Evolutionary conservation across 2,329 filamentous ascomycete species (phyloP).

Genomic region (Cyclaneusma minus): DNA sequence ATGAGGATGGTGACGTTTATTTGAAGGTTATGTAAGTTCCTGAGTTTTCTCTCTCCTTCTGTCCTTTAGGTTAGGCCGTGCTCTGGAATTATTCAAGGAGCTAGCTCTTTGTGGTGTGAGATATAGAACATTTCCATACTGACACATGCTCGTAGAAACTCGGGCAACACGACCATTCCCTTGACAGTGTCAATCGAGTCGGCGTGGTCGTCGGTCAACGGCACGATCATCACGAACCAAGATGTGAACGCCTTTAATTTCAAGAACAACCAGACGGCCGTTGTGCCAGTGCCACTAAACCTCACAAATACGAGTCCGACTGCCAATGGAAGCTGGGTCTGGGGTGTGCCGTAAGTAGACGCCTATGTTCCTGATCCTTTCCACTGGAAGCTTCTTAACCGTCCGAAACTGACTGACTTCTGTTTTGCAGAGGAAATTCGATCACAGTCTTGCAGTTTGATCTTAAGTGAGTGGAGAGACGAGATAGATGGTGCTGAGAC

Average conservation of each 20-base stretch:
- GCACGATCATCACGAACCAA: constrained; percentile 8
- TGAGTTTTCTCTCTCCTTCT: background rate
- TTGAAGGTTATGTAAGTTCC: constrained; percentile 12
- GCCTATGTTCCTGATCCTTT: no score
- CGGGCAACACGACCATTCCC: constrained; percentile 6
- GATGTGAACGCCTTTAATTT: constrained; percentile 9
- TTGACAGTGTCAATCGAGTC: constrained; percentile 6
- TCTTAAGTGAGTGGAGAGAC: no score
- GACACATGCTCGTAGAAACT: constrained; percentile 7
- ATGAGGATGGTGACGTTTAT: constrained; percentile 6
- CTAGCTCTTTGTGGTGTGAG: no score
- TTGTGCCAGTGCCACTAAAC: constrained; percentile 7
- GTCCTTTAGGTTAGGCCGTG: no score
- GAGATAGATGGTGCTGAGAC: no score
- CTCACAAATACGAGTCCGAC: constrained; percentile 4
- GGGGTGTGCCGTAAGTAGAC: constrained; percentile 12
- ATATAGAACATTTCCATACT: no score
- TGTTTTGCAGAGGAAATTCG: constrained; percentile 6
- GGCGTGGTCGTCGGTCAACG: constrained; percentile 8
- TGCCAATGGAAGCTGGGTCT: constrained; percentile 6
- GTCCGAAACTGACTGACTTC: constrained; percentile 2
- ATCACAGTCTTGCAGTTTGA: constrained; percentile 11
- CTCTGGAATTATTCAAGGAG: no score
- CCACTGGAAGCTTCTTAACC: background rate
- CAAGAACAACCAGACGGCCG: constrained; percentile 10